These are phyloP conservation scores for Aegilops bicornis DNA, from an alignment of 176 grass and related monocot genomes.

Conservation along the genomic window DNA sequence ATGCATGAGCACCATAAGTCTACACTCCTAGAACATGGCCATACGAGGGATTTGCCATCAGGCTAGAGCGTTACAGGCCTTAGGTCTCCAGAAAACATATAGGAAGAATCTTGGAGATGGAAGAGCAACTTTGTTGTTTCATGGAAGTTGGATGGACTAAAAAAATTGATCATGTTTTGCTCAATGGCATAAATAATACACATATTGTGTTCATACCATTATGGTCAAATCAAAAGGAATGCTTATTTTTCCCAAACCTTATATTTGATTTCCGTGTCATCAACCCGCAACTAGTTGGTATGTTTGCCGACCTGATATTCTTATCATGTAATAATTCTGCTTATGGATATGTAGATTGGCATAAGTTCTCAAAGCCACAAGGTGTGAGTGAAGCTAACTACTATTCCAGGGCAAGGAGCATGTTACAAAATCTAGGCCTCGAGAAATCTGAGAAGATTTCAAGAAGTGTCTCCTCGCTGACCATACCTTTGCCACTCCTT, in stretches of 20 bases:
- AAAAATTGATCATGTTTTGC: neutral
- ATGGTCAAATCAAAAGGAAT: neutral
- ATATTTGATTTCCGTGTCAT: neutral
- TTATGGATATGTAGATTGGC: constrained; percentile 49
- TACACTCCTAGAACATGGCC: neutral
- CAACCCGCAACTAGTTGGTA: neutral
- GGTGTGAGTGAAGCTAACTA: neutral
- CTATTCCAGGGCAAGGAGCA: constrained; percentile 37
- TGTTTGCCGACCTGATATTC: neutral
- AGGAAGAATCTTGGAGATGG: neutral
- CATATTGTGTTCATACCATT: neutral
- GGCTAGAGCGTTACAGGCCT: neutral
- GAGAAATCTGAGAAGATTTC: constrained; percentile 89
- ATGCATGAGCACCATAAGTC: too few species aligned
- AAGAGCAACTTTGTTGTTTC: neutral
- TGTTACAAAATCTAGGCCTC: constrained; percentile 72
- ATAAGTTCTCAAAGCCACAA: constrained; percentile 69
- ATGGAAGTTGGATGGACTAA: neutral
- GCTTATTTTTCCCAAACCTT: neutral
- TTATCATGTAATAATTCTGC: constrained; percentile 7
- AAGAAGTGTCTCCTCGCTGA: constrained; percentile 86
- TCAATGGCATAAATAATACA: neutral
- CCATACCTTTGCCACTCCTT: constrained; percentile 76
- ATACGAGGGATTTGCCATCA: neutral
- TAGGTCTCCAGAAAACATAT: neutral